phyloP scores from a whole-genome alignment of 108 stramenopile genomes.

The Pseudonitzschia pungens region DNA sequence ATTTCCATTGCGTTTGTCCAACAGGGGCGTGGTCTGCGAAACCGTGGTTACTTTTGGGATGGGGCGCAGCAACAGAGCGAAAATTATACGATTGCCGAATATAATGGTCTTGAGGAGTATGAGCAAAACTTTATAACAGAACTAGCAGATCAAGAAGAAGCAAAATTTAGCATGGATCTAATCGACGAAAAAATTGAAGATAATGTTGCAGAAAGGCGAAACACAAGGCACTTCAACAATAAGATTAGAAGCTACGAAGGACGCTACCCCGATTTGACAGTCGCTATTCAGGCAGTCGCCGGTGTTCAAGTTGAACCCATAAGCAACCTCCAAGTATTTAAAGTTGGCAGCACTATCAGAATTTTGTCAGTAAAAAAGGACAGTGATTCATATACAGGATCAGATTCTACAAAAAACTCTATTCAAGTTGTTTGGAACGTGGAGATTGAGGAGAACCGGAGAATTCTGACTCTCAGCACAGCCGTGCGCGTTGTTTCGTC shows the following conservation, averaged over 20 bases:
- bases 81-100: constrained; percentile 29
- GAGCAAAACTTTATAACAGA: constrained; percentile 20
- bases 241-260: constrained; percentile 62
- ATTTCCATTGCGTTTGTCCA: constrained; percentile 53
- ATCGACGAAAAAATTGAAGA: constrained; percentile 9
- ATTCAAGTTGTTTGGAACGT: constrained; percentile 62
- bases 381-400: not conserved
- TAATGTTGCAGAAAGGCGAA: not conserved
- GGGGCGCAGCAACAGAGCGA: not conserved
- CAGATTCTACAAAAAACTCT: constrained; percentile 13
- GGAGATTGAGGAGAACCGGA: constrained; percentile 59
- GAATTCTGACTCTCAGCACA: constrained; percentile 64
- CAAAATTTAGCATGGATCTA: constrained; percentile 54
- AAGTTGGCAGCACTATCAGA: constrained; percentile 49
- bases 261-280: constrained; percentile 45
- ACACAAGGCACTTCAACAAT: constrained; percentile 13
- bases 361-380: constrained; percentile 32
- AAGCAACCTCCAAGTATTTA: constrained; percentile 45
- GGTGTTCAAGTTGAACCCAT: constrained; percentile 46
- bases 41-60: not conserved
- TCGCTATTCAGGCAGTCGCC: constrained; percentile 49
- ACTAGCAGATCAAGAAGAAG: constrained; percentile 50
- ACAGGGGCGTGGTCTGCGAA: constrained; percentile 17
- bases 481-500: constrained; percentile 46
- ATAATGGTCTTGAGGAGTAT: constrained; percentile 31